Evolutionary conservation across 345 rosid species (phyloP), one percentile per base, ranked within the genome.

Genomic region (Hypericum perforatum): DNA sequence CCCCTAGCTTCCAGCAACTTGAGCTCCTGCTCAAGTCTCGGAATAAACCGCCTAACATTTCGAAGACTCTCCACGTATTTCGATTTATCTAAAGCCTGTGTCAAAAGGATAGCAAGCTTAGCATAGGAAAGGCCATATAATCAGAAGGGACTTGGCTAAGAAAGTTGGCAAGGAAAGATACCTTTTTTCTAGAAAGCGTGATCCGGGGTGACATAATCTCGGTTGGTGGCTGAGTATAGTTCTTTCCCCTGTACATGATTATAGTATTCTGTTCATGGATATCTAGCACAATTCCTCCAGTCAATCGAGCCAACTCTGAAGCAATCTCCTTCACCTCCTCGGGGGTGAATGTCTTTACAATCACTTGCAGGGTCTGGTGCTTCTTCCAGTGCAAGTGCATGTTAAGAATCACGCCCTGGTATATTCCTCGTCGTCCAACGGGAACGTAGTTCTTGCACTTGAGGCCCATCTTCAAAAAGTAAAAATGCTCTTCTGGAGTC

Each of bases 301-400:
- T 81, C 71, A 83, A 68, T 50, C 85, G 74, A 5, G 98, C 95
- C 11, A 88, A 63, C 73, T 83, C 95, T 40, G 79, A 68, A 55
- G 94, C 96, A 49, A 88, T 85, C 74, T 82, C 96, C 60, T 83
- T 85, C 42, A 92, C 94, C 63, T 88, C 98, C 45, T 88, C 95
- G 0, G 80, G 80, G 0, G 95, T 64, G 64, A 88, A 92, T 7
- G 95, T 92, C 75, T 81, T 92, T 49, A 88, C 90, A 13, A 81
- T 64, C 54, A 92, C 98, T 73, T 88, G 59, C 59, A 92, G 45
- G 9, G 95, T 88, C 72, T 92, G 96, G 71, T 85, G 96, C 60
- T 88, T 92, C 90, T 88, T 88, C 98, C 98, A 92, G 60, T 88
- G 98, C 73, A 92, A 78, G 67, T 92, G 98, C 98, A 92, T 92